Conservation (phyloP, 2,329 filamentous ascomycete genomes). For the Cladosporium sp. region DNA sequence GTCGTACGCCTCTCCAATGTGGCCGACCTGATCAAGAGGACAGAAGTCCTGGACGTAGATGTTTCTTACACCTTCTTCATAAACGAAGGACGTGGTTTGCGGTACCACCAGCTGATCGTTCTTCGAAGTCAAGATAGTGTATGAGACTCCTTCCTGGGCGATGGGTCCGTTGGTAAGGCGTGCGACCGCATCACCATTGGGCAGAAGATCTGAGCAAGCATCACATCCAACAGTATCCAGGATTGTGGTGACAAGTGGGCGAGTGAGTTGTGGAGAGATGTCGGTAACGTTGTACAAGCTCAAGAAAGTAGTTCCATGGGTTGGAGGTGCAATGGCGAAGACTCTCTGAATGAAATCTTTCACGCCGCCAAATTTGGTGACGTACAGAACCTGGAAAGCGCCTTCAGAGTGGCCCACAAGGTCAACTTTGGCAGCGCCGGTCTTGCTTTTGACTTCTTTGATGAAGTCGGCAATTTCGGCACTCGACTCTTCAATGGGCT, state of each 20-base stretch:
- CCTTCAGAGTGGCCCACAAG: conserved; percentile 24
- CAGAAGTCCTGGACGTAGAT: conserved; percentile 23
- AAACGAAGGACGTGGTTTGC: conserved; percentile 18
- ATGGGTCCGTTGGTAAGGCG: conserved; percentile 18
- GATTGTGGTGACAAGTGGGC: conserved; percentile 11
- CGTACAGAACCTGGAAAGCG: conserved; percentile 22
- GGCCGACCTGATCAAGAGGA: conserved; percentile 19
- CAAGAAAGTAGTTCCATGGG: conserved; percentile 21
- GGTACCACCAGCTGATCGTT: conserved; percentile 25
- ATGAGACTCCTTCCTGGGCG: conserved; percentile 18
- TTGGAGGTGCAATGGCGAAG: conserved; percentile 23
- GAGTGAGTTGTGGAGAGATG: conserved; percentile 18
- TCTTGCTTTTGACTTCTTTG: conserved; percentile 16
- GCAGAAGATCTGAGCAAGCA: conserved; percentile 20
- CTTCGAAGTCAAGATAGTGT: conserved; percentile 20
- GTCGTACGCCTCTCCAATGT: conserved; percentile 24
- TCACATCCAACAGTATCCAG: conserved; percentile 18
- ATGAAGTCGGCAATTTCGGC: conserved; percentile 20
- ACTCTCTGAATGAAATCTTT: conserved; percentile 17
- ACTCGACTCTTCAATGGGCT: conserved; percentile 18
- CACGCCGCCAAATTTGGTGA: conserved; percentile 20
- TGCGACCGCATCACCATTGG: conserved; percentile 16
- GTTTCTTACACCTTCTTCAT: conserved; percentile 21
- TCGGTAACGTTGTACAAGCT: conserved; percentile 19
- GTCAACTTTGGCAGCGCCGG: conserved; percentile 19